Percentiles rank a stretch among this genome's conserved stretches.
Conservation (phyloP, 306 rosid genomes). For the Dryas alaskensis region DNA sequence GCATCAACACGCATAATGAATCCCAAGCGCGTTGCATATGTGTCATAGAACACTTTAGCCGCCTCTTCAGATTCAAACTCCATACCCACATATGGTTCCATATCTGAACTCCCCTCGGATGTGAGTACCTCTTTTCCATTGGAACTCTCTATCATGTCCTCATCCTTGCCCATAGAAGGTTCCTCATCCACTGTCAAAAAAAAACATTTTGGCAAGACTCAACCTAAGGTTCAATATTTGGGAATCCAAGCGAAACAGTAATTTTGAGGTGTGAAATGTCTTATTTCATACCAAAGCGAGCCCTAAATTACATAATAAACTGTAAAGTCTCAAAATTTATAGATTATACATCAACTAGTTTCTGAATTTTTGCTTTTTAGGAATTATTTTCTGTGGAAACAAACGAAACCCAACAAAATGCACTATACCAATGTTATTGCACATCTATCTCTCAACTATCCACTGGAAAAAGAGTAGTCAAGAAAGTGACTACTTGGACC, state of each 20-base stretch:
- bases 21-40: slow-evolving; percentile 44
- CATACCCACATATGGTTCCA: slow-evolving; percentile 51
- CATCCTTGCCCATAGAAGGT: slow-evolving; percentile 30
- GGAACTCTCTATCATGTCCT: slow-evolving; percentile 30
- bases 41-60: slow-evolving; percentile 47
- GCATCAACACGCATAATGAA: slow-evolving; percentile 53
- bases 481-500: neutral
- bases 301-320: neutral
- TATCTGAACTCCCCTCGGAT: slow-evolving; percentile 22
- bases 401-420: neutral
- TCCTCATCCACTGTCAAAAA: slow-evolving; percentile 45
- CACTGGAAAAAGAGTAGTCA: neutral
- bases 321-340: neutral
- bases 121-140: slow-evolving; percentile 27
- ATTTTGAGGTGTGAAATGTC: neutral
- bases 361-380: neutral
- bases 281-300: neutral
- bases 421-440: neutral
- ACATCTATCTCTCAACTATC: neutral
- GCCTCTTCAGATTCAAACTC: slow-evolving; percentile 50
- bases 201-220: slow-evolving; percentile 8
- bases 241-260: neutral
- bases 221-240: neutral
- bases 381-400: neutral
- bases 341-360: neutral